Evolutionary conservation across 352 stramenopile species (phyloP).

Genomic region (Aphanomyces stellatus): DNA sequence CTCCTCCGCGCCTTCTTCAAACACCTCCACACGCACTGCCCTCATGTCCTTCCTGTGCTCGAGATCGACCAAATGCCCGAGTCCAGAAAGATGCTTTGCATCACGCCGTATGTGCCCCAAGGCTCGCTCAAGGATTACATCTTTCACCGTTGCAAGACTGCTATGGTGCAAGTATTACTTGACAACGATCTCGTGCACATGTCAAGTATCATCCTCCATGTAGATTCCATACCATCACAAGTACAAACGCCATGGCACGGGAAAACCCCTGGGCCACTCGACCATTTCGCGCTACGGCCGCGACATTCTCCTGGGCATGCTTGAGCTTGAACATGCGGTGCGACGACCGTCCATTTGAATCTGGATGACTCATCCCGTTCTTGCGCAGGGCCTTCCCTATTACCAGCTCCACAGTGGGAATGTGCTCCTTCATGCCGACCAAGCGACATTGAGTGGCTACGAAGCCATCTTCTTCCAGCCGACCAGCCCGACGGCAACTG

Average conservation of each 20-base stretch:
- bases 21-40: background rate
- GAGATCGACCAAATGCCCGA: background rate
- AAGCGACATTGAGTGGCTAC: conserved; percentile 10
- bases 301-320: conserved; percentile 16
- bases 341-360: background rate
- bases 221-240: conserved; percentile 12
- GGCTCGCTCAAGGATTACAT: conserved; percentile 18
- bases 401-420: conserved; percentile 5
- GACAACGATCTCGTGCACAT: background rate
- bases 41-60: conserved; percentile 1
- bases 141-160: conserved; percentile 6
- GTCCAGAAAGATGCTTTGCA: background rate
- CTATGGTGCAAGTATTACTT: background rate
- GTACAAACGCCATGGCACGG: background rate
- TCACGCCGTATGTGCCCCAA: conserved; percentile 6
- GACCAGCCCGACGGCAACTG: too few species aligned
- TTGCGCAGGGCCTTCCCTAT: background rate
- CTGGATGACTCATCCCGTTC: background rate
- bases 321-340: background rate
- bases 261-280: background rate
- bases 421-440: background rate
- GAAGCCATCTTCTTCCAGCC: conserved; percentile 8
- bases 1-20: background rate
- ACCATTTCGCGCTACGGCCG: conserved; percentile 1
- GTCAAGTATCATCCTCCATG: background rate